Evolutionary conservation across 140 eudicot genomes (phyloP), one percentile per base, ranked within the genome.

Genomic region (Cichorium intybus): DNA sequence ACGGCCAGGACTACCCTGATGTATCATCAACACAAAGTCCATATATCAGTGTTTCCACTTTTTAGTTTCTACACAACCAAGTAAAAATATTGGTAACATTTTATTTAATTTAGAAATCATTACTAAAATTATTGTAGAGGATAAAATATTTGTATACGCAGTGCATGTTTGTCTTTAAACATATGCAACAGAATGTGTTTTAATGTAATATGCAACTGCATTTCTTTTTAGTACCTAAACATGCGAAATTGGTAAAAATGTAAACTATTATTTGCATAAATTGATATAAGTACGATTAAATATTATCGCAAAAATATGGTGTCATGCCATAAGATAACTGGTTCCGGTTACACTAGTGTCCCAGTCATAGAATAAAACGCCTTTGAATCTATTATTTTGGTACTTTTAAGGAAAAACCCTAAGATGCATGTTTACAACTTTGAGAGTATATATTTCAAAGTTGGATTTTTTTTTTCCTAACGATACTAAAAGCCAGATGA

Each of bases 1-100:
- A 82, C 77, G 4, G 86, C 97, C 70, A 82, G 27, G 51, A 84
- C 76, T 6, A 90, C 66, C 97, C 96, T 90, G 82, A 33, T 54
- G 57, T 60, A 66, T 15, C 43, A 65, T 64, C 15, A 24, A 27
- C 17, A 18, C 12, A 23, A 12, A 68, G 17, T 17, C 24, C 46
- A 4, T 56, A 48, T 16, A 33, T 57, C 22, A 39, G 17, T 39
- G 11, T 31, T 39, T n/a, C n/a, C n/a, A n/a, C n/a, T n/a, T n/a
- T n/a, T n/a, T n/a, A n/a, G n/a, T n/a, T n/a, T 39, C 46, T 3
- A 12, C 16, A 39, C 1, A 39, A 43, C 5, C 18, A 7, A 43
- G 6, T 43, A 43, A 14, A 43, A 43, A 0, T 43, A 14, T 3
- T 43, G 5, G 18, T 15, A 18, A 14, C 7, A 37, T 43, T 31